phyloP scores from a whole-genome alignment of 2,329 filamentous ascomycete genomes.

The Botrytis paeoniae region DNA sequence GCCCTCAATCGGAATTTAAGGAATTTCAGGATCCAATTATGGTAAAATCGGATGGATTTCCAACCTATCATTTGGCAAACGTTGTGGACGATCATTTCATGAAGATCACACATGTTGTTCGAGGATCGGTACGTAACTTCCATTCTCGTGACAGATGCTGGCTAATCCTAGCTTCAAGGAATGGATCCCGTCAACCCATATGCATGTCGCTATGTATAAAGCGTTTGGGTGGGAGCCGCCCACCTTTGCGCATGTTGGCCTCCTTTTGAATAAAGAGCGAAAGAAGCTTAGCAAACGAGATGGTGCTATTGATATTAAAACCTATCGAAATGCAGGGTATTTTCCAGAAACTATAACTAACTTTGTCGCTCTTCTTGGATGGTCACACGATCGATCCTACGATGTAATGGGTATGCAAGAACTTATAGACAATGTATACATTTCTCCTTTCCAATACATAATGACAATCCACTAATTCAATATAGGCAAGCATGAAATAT shows the following conservation, averaged over 20 bases:
- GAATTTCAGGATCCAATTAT: constrained; percentile 79
- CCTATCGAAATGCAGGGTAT: constrained; percentile 56
- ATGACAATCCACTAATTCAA: background rate
- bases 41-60: constrained; percentile 85
- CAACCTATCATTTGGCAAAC: constrained; percentile 96
- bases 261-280: constrained; percentile 65
- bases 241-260: constrained; percentile 74
- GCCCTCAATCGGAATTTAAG: background rate
- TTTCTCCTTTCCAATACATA: constrained; percentile 5
- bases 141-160: background rate
- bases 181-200: constrained; percentile 93
- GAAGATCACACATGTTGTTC: constrained; percentile 92
- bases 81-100: constrained; percentile 95
- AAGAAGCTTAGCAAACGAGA: constrained; percentile 88
- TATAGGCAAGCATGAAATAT: constrained; percentile 77
- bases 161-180: constrained; percentile 51
- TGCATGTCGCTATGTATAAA: constrained; percentile 70
- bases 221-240: constrained; percentile 74
- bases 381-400: constrained; percentile 66
- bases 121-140: constrained; percentile 63
- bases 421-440: constrained; percentile 66
- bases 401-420: constrained; percentile 70
- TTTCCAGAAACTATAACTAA: constrained; percentile 68
- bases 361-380: constrained; percentile 82
- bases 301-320: constrained; percentile 57